Percentiles rank a stretch among this genome's conserved stretches.
phyloP scores from a whole-genome alignment of 2,329 filamentous ascomycete genomes.

The Piedraia hortae region DNA sequence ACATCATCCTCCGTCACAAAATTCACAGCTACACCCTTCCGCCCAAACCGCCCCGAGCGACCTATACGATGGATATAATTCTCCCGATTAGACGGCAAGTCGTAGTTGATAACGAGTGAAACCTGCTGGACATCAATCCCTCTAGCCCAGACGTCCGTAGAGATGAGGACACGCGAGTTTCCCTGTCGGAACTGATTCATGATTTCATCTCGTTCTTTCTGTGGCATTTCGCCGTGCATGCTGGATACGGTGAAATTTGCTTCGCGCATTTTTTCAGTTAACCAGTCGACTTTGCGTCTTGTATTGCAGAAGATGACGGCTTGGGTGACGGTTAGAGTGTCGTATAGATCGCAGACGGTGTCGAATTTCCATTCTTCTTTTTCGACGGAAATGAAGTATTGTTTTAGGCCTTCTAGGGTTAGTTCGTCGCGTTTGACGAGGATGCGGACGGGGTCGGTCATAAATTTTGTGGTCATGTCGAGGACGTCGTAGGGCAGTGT shows the following conservation, averaged over 20 bases:
- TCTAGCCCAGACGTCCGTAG: slow-evolving; percentile 90
- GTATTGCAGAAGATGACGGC: slow-evolving; percentile 99
- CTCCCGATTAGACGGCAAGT: slow-evolving; percentile 90
- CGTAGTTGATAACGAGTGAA: slow-evolving; percentile 95
- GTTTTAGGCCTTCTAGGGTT: slow-evolving; percentile 89
- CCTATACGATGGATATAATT: slow-evolving; percentile 99
- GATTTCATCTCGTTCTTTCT: slow-evolving; percentile 92
- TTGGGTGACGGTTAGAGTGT: slow-evolving; percentile 93
- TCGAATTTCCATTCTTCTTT: slow-evolving; percentile 99
- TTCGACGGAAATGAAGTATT: slow-evolving; percentile 97
- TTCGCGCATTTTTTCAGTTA: slow-evolving; percentile 97
- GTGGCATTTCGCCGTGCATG: slow-evolving; percentile 98
- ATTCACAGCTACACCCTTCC: slow-evolving; percentile 98
- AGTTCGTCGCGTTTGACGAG: slow-evolving; percentile 96
- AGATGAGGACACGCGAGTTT: slow-evolving; percentile 85
- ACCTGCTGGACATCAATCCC: slow-evolving; percentile 97
- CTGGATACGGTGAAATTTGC: slow-evolving; percentile 95
- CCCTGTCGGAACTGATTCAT: slow-evolving; percentile 98
- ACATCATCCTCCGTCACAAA: slow-evolving; percentile 97
- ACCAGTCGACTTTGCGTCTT: slow-evolving; percentile 93
- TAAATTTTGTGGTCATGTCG: slow-evolving; percentile 99
- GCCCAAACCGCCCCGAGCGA: slow-evolving; percentile 77
- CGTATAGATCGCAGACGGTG: slow-evolving; percentile 92
- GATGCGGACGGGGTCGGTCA: slow-evolving; percentile 91
- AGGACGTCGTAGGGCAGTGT: slow-evolving; percentile 94